Evolutionary conservation across 768 basidiomycete genomes (phyloP), one percentile per base, ranked within the genome.

Genomic region (Podaxis rugospora): DNA sequence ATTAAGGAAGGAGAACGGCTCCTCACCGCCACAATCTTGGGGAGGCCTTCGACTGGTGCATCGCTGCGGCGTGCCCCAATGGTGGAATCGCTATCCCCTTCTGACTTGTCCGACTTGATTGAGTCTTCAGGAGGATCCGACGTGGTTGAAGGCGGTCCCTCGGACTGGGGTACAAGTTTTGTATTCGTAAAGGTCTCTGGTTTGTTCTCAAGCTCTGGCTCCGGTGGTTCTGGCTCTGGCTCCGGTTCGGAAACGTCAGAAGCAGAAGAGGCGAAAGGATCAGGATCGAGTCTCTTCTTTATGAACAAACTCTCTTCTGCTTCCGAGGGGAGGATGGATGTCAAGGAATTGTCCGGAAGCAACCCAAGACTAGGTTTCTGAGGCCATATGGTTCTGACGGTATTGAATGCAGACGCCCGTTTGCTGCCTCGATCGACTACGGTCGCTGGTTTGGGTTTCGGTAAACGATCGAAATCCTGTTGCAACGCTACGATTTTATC

Each of bases 401-500:
- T 86, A 27, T 80, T 80, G 65, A 93, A 89, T 0, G 87, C 80
- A 21, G 90, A 88, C 4, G 79, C 68, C 63, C 83, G 78, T 57
- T 84, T 84, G 39, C 75, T 75, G 56, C 70, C 76, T 65, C 79
- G 82, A 59, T 86, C 87, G 11, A 74, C 63, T 1, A 73, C 66
- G 69, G 80, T 78, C 64, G 72, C 71, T 66, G 80, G 77, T 66
- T 84, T 88, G 58, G 81, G 87, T 68, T 89, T 92, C 5, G 89
- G 89, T 28, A 98, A 79, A 55, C 86, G 84, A 66, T 93, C 90
- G 65, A 96, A 94, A 69, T 98, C 94, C 63, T 84, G 84, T 72
- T 99, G 95, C 92, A 95, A 98, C n/a, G 90, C 92, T 14, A 96
- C 93, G 51, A 96, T 93, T 70, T 89, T 90, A 66, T 96, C 93